phyloP scores from a whole-genome alignment of 352 stramenopile genomes.

The Phytophthora sp. region DNA sequence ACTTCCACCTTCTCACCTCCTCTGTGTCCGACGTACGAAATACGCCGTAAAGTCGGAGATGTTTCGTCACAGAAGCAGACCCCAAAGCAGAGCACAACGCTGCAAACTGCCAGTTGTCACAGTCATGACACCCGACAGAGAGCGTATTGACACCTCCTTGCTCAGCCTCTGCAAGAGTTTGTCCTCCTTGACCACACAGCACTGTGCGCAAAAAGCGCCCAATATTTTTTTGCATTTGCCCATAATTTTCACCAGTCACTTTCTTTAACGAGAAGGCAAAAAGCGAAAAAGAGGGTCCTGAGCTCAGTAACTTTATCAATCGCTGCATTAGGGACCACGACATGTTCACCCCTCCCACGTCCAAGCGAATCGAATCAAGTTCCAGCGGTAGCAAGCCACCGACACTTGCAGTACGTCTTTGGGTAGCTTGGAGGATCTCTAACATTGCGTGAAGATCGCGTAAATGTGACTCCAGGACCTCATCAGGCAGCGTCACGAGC shows the following conservation, averaged over 20 bases:
- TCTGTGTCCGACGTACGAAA: slow-evolving; percentile 27
- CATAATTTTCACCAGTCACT: slow-evolving; percentile 5
- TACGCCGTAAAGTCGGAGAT: slow-evolving; percentile 31
- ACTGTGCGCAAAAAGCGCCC: slow-evolving; percentile 24
- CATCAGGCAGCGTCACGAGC: slow-evolving; percentile 27
- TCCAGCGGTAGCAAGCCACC: slow-evolving; percentile 20
- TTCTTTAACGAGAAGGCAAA: slow-evolving; percentile 37
- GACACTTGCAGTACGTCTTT: neutral
- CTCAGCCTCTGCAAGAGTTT: neutral
- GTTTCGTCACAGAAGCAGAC: slow-evolving; percentile 16
- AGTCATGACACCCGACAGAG: slow-evolving; percentile 32
- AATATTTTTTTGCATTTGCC: slow-evolving; percentile 15
- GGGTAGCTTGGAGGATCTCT: neutral
- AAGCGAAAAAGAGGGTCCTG: slow-evolving; percentile 18
- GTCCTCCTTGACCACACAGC: slow-evolving; percentile 15
- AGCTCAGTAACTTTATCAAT: slow-evolving; percentile 23
- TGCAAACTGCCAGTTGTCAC: slow-evolving; percentile 36
- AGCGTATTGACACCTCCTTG: slow-evolving; percentile 21
- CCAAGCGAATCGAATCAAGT: slow-evolving; percentile 31
- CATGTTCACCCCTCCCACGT: slow-evolving; percentile 25
- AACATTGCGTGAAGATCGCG: slow-evolving; percentile 22
- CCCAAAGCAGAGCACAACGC: slow-evolving; percentile 31
- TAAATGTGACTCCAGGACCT: slow-evolving; percentile 22
- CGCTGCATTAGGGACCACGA: slow-evolving; percentile 32
- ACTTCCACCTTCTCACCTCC: slow-evolving; percentile 35